Conservation (phyloP, 805 yeast species). For the Zygoascus tannicola region DNA sequence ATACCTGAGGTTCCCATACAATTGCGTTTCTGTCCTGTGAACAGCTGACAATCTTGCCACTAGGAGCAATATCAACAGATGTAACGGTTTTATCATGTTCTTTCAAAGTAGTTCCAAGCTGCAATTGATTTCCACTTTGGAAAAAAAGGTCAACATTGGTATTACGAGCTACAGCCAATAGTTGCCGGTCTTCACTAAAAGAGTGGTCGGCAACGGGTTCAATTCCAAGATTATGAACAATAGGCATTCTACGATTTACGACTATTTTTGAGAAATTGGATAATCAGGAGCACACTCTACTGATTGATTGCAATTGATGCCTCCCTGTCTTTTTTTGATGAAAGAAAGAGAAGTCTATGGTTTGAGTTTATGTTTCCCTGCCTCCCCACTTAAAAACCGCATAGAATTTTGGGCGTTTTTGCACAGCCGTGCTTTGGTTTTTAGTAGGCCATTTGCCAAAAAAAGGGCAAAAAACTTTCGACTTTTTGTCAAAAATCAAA, state of each 20-base stretch:
- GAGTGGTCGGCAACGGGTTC: constrained; percentile 87
- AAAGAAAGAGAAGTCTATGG: no score
- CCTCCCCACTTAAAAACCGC: no score
- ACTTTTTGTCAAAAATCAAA: neutral
- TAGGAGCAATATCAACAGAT: constrained; percentile 75
- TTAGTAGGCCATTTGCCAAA: no score
- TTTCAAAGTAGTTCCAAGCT: constrained; percentile 52
- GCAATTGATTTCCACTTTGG: constrained; percentile 44
- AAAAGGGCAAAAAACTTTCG: neutral
- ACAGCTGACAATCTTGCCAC: constrained; percentile 87
- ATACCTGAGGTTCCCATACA: constrained; percentile 78
- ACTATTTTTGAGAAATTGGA: constrained; percentile 1
- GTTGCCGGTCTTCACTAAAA: constrained; percentile 56
- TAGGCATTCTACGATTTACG: constrained; percentile 2
- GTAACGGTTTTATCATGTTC: constrained; percentile 94
- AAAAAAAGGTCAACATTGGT: constrained; percentile 68
- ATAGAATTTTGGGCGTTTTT: no score
- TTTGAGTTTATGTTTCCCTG: no score
- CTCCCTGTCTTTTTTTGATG: neutral
- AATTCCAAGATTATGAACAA: constrained; percentile 46
- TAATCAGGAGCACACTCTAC: constrained; percentile 31
- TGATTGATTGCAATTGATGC: constrained; percentile 9
- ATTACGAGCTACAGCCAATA: constrained; percentile 76
- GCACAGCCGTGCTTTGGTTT: no score
- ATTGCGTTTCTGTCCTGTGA: constrained; percentile 97